Percentiles rank a stretch among this genome's conserved stretches.
Evolutionary conservation across 2,329 filamentous ascomycete species (phyloP).

Genomic region (Aspergillus neoniger): DNA sequence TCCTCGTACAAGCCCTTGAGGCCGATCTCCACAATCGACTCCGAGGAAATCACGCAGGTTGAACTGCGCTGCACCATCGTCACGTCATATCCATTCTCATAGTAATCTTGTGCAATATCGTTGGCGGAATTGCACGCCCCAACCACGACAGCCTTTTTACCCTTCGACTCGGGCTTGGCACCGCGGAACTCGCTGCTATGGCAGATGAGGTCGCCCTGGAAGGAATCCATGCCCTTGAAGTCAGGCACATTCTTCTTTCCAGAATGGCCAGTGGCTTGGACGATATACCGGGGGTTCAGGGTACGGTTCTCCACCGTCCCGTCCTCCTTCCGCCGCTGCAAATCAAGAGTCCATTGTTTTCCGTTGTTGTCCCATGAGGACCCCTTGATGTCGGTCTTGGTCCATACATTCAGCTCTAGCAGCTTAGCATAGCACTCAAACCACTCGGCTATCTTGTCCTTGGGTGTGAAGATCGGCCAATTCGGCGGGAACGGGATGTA

Average conservation of each 20-base stretch:
- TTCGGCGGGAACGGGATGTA: slow-evolving; percentile 64
- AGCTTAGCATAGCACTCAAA: slow-evolving; percentile 66
- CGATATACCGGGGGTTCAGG: slow-evolving; percentile 63
- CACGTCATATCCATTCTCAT: slow-evolving; percentile 66
- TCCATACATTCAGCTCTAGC: slow-evolving; percentile 71
- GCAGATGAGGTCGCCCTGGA: slow-evolving; percentile 60
- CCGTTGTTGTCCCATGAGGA: slow-evolving; percentile 54
- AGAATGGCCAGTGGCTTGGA: slow-evolving; percentile 69
- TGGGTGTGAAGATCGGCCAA: slow-evolving; percentile 72
- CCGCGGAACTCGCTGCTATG: slow-evolving; percentile 65
- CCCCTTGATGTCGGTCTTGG: slow-evolving; percentile 51
- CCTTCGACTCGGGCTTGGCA: slow-evolving; percentile 49
- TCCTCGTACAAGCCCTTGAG: slow-evolving; percentile 55
- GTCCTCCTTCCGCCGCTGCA: slow-evolving; percentile 48
- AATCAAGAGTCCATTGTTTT: slow-evolving; percentile 57
- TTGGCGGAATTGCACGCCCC: slow-evolving; percentile 70
- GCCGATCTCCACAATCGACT: slow-evolving; percentile 54
- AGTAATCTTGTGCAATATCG: slow-evolving; percentile 69
- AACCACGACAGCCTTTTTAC: slow-evolving; percentile 65
- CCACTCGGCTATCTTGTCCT: slow-evolving; percentile 70
- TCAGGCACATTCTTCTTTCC: slow-evolving; percentile 61
- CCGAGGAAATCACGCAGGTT: slow-evolving; percentile 64
- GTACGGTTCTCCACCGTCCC: slow-evolving; percentile 52
- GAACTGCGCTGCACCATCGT: slow-evolving; percentile 70
- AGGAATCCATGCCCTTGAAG: slow-evolving; percentile 54